Percentiles rank a stretch among this genome's conserved stretches.
Evolutionary conservation across 805 yeast species (phyloP).

Genomic region (Suhomyces sp.): DNA sequence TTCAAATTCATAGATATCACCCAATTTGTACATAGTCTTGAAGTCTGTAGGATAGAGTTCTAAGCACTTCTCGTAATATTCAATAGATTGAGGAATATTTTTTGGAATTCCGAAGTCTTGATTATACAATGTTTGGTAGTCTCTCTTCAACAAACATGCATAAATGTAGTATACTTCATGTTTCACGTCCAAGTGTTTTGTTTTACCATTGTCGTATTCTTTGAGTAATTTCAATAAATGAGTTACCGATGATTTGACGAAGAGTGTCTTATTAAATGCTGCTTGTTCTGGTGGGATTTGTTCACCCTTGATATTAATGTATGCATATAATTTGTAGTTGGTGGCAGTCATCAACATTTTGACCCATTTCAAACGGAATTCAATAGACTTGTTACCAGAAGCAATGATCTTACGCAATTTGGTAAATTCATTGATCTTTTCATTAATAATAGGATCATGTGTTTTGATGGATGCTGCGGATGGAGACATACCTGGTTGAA

Average conservation of each 20-base stretch:
- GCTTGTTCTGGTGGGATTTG: conserved; percentile 29
- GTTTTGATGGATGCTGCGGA: conserved; percentile 9
- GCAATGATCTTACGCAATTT: conserved; percentile 36
- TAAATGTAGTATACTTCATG: conserved; percentile 38
- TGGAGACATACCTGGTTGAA: background rate
- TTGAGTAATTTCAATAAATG: conserved; percentile 37
- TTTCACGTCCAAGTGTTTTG: conserved; percentile 15
- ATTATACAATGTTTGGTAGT: conserved; percentile 27
- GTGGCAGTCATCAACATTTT: conserved; percentile 42
- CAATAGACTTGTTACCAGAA: conserved; percentile 41
- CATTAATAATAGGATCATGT: conserved; percentile 26
- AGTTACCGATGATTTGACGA: conserved; percentile 37
- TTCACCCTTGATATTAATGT: conserved; percentile 44
- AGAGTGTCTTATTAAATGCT: conserved; percentile 31
- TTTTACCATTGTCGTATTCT: conserved; percentile 29
- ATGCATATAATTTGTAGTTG: conserved; percentile 38
- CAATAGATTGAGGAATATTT: conserved; percentile 28
- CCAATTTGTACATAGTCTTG: conserved; percentile 37
- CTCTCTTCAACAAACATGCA: conserved; percentile 39
- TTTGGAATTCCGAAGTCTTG: conserved; percentile 38
- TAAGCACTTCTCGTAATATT: conserved; percentile 32
- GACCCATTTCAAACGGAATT: conserved; percentile 43
- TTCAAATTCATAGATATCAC: conserved; percentile 40
- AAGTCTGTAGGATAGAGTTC: conserved; percentile 31
- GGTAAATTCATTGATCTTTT: conserved; percentile 35